Conservation (phyloP, 371 early-diverging fungal genomes). For the Capillidium rhysosporum region DNA sequence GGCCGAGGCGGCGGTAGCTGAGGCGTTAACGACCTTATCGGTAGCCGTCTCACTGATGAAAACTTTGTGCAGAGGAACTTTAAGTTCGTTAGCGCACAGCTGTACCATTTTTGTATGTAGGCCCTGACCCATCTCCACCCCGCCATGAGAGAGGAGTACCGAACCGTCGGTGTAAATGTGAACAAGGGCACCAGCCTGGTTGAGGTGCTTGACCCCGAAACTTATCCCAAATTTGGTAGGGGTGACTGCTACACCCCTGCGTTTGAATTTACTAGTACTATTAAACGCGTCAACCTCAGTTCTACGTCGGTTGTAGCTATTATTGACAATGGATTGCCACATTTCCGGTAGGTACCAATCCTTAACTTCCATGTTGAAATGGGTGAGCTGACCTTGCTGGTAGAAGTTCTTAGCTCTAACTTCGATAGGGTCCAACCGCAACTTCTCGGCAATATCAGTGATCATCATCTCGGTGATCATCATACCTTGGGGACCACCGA, state of each 20-base stretch:
- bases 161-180: constrained; percentile 62
- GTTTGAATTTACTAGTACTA: constrained; percentile 29
- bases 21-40: constrained; percentile 44
- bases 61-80: constrained; percentile 31
- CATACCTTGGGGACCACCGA: constrained; percentile 61
- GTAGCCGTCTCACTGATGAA: constrained; percentile 53
- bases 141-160: constrained; percentile 50
- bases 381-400: constrained; percentile 37
- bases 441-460: constrained; percentile 36
- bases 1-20: constrained; percentile 48
- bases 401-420: constrained; percentile 33
- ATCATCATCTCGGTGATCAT: constrained; percentile 46
- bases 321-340: constrained; percentile 27
- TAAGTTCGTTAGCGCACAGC: constrained; percentile 43
- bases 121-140: constrained; percentile 74
- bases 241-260: constrained; percentile 44
- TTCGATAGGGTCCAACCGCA: constrained; percentile 18
- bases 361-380: constrained; percentile 29
- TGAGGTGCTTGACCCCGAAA: constrained; percentile 34
- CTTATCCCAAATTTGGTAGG: constrained; percentile 60
- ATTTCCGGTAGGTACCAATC: constrained; percentile 44
- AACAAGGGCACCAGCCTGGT: constrained; percentile 63
- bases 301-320: constrained; percentile 20
- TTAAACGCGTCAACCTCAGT: constrained; percentile 35
- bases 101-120: constrained; percentile 60